Base-by-base conservation (phyloP, 139 green algal genomes). In the Raphidocelis subcapitata region DNA sequence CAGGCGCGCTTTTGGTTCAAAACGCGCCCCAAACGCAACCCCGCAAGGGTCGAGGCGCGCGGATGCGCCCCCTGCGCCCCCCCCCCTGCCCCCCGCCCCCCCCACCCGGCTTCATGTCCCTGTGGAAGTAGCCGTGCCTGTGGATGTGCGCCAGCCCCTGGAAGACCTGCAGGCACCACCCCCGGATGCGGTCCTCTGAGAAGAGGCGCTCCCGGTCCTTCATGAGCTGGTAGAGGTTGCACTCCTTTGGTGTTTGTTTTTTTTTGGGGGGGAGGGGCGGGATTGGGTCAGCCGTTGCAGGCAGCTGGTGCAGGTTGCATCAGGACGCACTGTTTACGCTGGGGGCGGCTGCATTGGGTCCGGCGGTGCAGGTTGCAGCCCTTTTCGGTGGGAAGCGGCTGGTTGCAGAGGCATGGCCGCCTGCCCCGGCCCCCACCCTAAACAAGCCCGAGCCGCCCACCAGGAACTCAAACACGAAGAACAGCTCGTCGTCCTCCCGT, bases 381-480 rank as follows among this genome's bases (percentile, higher is more conserved):
- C 24, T 8, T 31, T 1, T 26, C 8, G 2, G 4, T 1, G 36
- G 36, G 24, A 54, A 63, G 56, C 23, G 54, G 20, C 54, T 14
- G 28, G 14, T 21, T n/a, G n/a, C n/a, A n/a, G n/a, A 49, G 8
- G 12, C 41, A 49, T 12, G 12, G 8, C 8, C 41, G 12, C 41
- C 21, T 5, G 1, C 10, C 52, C 21, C 52, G 21, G 21, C 21
- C 52, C 20, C 24, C 21, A 12, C 21, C 26, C 21, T 36, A 37
- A 10, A 63, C n/a, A 5, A 3, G 14, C 3, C 18, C 52, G 10
- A 36, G 41, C 41, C 41, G 41, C 81, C 72, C 69, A 94, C 93
- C 86, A 98, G 79, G 87, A 92, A 97, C 71, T 98, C 94, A 69
- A 98, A 98, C 14, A 98, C 91, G 59, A 98, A 97, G 82, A 93